Conservation (phyloP, 2,329 filamentous ascomycete species). For the Scopulariopsis brevicaulis region DNA sequence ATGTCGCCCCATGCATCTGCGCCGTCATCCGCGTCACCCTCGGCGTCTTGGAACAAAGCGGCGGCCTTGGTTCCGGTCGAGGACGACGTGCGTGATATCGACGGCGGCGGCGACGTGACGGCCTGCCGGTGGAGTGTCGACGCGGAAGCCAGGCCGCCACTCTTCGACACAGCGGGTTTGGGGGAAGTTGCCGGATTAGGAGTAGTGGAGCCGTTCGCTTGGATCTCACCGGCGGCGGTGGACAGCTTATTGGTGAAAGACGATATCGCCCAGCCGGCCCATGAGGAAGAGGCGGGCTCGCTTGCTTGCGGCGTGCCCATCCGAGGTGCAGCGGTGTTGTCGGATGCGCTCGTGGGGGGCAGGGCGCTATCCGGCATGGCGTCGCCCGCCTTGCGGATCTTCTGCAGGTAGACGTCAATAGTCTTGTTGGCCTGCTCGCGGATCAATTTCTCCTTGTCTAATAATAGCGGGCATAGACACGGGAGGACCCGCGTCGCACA, state of each 20-base stretch:
- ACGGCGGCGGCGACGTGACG: slow-evolving; percentile 36
- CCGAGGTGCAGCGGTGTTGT: slow-evolving; percentile 46
- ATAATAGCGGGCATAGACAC: slow-evolving; percentile 67
- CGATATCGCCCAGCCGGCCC: slow-evolving; percentile 97
- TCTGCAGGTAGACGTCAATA: slow-evolving; percentile 73
- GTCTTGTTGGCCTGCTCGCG: slow-evolving; percentile 88
- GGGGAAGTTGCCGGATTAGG: slow-evolving; percentile 27
- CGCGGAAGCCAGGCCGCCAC: slow-evolving; percentile 35
- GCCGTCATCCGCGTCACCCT: slow-evolving; percentile 48
- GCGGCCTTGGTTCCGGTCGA: slow-evolving; percentile 30
- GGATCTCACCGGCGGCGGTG: slow-evolving; percentile 74
- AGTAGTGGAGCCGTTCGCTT: slow-evolving; percentile 30
- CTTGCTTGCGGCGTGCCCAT: slow-evolving; percentile 67
- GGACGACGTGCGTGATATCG: slow-evolving; percentile 35
- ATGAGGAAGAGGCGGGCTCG: slow-evolving; percentile 49
- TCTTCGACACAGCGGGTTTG: slow-evolving; percentile 25
- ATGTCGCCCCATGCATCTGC: slow-evolving; percentile 69
- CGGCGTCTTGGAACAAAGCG: slow-evolving; percentile 43
- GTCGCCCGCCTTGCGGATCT: slow-evolving; percentile 66
- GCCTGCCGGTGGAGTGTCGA: slow-evolving; percentile 51
- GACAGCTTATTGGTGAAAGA: slow-evolving; percentile 95
- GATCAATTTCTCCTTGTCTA: slow-evolving; percentile 93
- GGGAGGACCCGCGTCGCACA: slow-evolving; percentile 76
- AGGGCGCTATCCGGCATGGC: slow-evolving; percentile 72
- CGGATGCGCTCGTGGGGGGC: slow-evolving; percentile 48